phyloP scores from a whole-genome alignment of 2,329 filamentous ascomycete genomes.

The Sordariomycetes sp. region DNA sequence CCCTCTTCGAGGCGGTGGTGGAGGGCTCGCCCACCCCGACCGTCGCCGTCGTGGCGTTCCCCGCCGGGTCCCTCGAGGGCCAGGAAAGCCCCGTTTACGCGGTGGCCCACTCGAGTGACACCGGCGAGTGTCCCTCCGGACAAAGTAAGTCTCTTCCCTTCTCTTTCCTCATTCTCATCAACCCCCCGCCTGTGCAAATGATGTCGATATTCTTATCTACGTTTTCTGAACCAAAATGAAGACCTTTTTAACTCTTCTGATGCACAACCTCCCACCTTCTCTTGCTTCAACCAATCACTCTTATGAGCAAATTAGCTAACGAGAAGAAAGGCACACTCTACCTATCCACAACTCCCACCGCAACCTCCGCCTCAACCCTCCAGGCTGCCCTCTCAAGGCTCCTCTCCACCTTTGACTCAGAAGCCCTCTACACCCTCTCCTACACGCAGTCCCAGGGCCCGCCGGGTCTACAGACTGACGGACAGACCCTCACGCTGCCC shows the following conservation, averaged over 20 bases:
- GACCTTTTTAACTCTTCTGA: neutral
- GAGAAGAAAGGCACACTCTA: conserved; percentile 19
- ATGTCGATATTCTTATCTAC: conserved; percentile 99
- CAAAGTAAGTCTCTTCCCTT: conserved; percentile 66
- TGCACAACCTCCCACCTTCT: conserved; percentile 8
- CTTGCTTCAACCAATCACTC: conserved; percentile 2
- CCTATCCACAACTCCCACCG: conserved; percentile 14
- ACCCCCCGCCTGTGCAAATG: conserved; percentile 37
- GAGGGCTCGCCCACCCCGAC: conserved; percentile 71
- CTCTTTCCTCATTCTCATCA: conserved; percentile 6
- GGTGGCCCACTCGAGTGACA: conserved; percentile 76
- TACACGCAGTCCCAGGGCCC: conserved; percentile 38
- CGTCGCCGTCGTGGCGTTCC: conserved; percentile 59
- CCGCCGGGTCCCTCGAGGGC: conserved; percentile 33
- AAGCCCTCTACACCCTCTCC: conserved; percentile 37
- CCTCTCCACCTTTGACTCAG: conserved; percentile 18
- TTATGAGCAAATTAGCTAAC: conserved; percentile 19
- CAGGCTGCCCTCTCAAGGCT: conserved; percentile 30
- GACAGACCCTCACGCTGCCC: conserved; percentile 41
- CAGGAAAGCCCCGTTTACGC: conserved; percentile 40
- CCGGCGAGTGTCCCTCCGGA: conserved; percentile 77
- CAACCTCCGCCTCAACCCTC: conserved; percentile 23
- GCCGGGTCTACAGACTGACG: conserved; percentile 8
- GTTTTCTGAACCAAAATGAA: conserved; percentile 79
- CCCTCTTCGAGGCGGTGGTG: conserved; percentile 58